phyloP scores from a whole-genome alignment of 73 alveolate species.

The Paramecium bursaria region DNA sequence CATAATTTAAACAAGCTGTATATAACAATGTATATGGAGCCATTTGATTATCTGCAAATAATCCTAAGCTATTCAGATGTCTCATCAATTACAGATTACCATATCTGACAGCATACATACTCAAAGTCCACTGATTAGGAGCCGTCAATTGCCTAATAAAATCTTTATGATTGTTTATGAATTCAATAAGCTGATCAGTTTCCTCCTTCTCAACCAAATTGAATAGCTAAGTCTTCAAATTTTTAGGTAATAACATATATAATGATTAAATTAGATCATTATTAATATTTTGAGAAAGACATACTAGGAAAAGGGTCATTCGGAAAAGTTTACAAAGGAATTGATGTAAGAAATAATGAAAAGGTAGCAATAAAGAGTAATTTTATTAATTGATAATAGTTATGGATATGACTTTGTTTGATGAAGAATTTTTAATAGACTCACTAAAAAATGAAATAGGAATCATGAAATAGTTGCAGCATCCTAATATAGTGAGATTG shows the following conservation, averaged over 20 bases:
- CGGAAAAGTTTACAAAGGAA: constrained; percentile 66
- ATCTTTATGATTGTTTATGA: constrained; percentile 47
- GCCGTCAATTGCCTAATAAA: constrained; percentile 9
- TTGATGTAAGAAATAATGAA: constrained; percentile 23
- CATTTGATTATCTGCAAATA: constrained; percentile 3
- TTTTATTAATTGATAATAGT: not conserved
- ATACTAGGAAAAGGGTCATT: constrained; percentile 61
- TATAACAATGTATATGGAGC: constrained; percentile 32
- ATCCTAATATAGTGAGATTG: constrained; percentile 52
- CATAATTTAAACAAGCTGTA: constrained; percentile 40
- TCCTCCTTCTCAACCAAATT: constrained; percentile 47
- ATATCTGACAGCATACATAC: constrained; percentile 60
- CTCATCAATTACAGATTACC: constrained; percentile 35
- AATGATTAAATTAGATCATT: constrained; percentile 25
- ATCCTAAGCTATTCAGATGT: not conserved
- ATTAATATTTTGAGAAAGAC: constrained; percentile 45
- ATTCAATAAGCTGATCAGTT: constrained; percentile 24
- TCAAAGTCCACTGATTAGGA: constrained; percentile 53
- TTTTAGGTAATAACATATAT: too few species aligned
- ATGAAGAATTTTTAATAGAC: constrained; percentile 36
- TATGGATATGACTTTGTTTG: constrained; percentile 59
- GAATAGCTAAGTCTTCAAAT: constrained; percentile 39
- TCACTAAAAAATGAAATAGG: constrained; percentile 42
- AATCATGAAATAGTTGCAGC: constrained; percentile 57
- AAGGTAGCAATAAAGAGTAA: constrained; percentile 59